phyloP scores from a whole-genome alignment of 2,329 filamentous ascomycete genomes.

The Cladosporium sp. region DNA sequence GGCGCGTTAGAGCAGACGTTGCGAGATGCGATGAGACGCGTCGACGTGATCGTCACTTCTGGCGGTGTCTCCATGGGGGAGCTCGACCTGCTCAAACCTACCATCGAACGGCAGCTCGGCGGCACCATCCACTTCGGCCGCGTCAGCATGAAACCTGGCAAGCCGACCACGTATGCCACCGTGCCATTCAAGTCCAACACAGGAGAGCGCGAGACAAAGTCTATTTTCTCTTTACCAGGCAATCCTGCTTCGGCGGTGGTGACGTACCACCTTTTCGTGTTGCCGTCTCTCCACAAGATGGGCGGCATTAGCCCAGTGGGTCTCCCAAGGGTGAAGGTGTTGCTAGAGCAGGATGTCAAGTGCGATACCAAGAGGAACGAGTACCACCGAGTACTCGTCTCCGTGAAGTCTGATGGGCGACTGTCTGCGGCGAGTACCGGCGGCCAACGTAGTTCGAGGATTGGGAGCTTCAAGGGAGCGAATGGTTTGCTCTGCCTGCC shows the following conservation, averaged over 20 bases:
- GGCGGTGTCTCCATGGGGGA: conserved; percentile 98
- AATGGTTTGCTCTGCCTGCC: conserved; percentile 81
- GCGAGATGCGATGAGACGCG: conserved; percentile 63
- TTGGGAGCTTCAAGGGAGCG: conserved; percentile 81
- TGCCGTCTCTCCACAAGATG: conserved; percentile 75
- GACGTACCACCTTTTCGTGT: conserved; percentile 87
- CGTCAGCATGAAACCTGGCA: conserved; percentile 96
- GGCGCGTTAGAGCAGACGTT: conserved; percentile 70
- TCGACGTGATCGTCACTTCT: conserved; percentile 82
- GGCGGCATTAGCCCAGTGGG: conserved; percentile 63
- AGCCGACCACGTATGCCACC: conserved; percentile 94
- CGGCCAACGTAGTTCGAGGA: conserved; percentile 79
- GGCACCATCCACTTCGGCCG: conserved; percentile 95
- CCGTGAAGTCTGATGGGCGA: conserved; percentile 55
- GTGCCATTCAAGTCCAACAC: conserved; percentile 54
- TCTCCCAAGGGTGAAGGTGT: conserved; percentile 65
- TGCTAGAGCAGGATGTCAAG: conserved; percentile 63
- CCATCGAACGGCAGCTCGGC: conserved; percentile 80
- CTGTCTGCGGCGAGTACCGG: conserved; percentile 78
- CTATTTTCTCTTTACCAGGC: conserved; percentile 84
- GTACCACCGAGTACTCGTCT: conserved; percentile 80
- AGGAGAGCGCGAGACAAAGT: conserved; percentile 56
- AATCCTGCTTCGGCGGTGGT: conserved; percentile 92
- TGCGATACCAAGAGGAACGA: conserved; percentile 74
- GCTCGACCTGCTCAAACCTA: conserved; percentile 91